Evolutionary conservation across 768 basidiomycete species (phyloP), one percentile per base, ranked within the genome.

Genomic region (Kwoniella botswanensis): DNA sequence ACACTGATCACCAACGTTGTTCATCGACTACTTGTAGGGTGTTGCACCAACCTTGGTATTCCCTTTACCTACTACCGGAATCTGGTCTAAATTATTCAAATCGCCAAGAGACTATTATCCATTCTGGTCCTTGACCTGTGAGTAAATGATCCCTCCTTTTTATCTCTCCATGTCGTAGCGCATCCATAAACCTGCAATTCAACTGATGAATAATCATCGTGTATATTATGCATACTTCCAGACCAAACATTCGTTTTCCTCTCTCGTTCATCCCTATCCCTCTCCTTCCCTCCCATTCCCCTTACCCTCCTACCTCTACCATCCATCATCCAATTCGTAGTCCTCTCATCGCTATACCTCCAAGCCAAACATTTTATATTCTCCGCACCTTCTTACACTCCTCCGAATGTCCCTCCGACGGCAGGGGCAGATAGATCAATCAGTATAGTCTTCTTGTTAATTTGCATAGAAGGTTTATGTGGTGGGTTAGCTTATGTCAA

Each of bases 101-200:
- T 90, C 89, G 1, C 86, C 94, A 21, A 87, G 93, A 46, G 96
- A 98, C 79, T 98, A 94, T 81, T 98, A 98, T 84, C 94, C 94
- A 1, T 87, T 96, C 52, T 97, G 94, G 92, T 75, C 74, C 18
- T 63, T 79, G 21, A 75, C 74, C 5, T 78, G 72, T 73, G 71
- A 58, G 68, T 68, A 21, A 4, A 59, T 50, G 53, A 9, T 35
- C 44, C 41, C 15, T 50, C 35, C 29, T 43, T 21, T 61, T 41
- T 44, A 3, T 50, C n/a, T 53, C 50, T n/a, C 44, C 54, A 65
- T 43, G n/a, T 41, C 13, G 12, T 6, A 24, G 4, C 29, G 22
- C 18, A 21, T 15, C n/a, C 41, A 52, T 10, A 35, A n/a, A 63
- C 42, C 7, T 57, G 21, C 7, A 22, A n/a, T 29, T 52, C 17